Evolutionary conservation across 1,139 yeast species (phyloP).

Genomic region (Geotrichum aggregatum): DNA sequence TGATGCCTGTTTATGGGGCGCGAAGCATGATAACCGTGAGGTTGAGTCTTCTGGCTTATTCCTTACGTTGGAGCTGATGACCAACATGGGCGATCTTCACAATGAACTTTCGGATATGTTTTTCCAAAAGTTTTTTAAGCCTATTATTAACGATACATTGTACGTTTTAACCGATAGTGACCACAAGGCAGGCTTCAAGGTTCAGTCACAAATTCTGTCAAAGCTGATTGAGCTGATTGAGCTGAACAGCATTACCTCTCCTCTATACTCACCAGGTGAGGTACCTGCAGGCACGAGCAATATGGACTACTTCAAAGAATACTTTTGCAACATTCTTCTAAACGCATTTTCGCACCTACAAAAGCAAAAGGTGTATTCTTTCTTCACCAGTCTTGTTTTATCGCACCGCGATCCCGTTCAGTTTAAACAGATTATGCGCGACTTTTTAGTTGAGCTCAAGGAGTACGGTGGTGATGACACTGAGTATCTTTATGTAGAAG

Average conservation of each 20-base stretch:
- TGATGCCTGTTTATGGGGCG: slow-evolving; percentile 96
- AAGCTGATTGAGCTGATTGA: slow-evolving; percentile 81
- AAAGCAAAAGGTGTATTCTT: slow-evolving; percentile 72
- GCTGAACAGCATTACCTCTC: slow-evolving; percentile 65
- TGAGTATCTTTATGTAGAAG: slow-evolving; percentile 82
- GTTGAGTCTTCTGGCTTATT: slow-evolving; percentile 89
- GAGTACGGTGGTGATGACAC: slow-evolving; percentile 84
- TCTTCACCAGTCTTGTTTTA: slow-evolving; percentile 65
- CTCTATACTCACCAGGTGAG: slow-evolving; percentile 56
- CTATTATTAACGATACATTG: slow-evolving; percentile 86
- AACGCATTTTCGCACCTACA: slow-evolving; percentile 92
- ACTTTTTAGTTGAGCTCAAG: slow-evolving; percentile 91
- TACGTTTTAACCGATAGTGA: slow-evolving; percentile 94
- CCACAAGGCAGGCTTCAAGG: slow-evolving; percentile 91
- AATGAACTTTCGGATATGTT: slow-evolving; percentile 79
- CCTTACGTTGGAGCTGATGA: slow-evolving; percentile 73
- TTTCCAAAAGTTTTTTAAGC: slow-evolving; percentile 82
- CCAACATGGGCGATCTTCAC: slow-evolving; percentile 75
- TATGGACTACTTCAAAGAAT: slow-evolving; percentile 71
- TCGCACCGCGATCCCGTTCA: slow-evolving; percentile 70
- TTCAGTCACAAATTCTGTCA: slow-evolving; percentile 80
- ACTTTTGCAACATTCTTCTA: slow-evolving; percentile 72
- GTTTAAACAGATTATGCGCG: slow-evolving; percentile 84
- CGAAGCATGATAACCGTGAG: slow-evolving; percentile 92
- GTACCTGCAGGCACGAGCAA: slow-evolving; percentile 85